Evolutionary conservation across 768 basidiomycete genomes (phyloP), one percentile per base, ranked within the genome.

Genomic region (Naganishia vaughanmartiniae): DNA sequence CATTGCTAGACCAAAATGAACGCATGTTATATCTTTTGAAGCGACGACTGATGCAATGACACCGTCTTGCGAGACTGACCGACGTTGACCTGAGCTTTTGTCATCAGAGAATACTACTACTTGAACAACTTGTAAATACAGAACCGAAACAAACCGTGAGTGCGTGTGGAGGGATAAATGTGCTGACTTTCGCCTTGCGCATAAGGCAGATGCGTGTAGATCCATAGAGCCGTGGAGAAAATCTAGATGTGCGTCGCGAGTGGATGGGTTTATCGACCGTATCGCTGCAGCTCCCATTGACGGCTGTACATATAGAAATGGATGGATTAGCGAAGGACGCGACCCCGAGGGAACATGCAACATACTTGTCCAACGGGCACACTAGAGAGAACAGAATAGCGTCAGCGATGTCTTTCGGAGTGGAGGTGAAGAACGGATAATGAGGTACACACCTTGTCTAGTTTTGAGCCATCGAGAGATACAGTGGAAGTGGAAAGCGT

Each of bases 381-480:
- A 82, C 81, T 82, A 69, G 31, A 39, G n/a, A 67, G 24, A n/a
- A 26, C 17, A 45, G 24, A 3, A 26, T n/a, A 48, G 36, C 12
- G 58, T 69, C 24, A 17, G 30, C 7, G 65, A 45, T 6, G 39
- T 0, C 11, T 24, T 42, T 9, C n/a, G 45, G 5, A 31, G 6
- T 45, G 21, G 12, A 12, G 12, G 28, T 26, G 19, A 30, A n/a
- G n/a, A n/a, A 46, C 19, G 17, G 14, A 34, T 51, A 9, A 11
- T 30, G 42, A 5, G 9, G 6, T 10, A 74, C 81, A 71, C 57
- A 82, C 81, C 81, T 73, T 81, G 81, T 51, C 81, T 76, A 33
- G 96, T 98, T 86, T 98, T 99, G 73, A 99, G 85, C 96, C 96
- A 99, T 54, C 96, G 88, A 11, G 94, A 95, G 81, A 99, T 99